Evolutionary conservation across 2,329 filamentous ascomycete genomes (phyloP).

Genomic region (Zymoseptoria pseudotritici): DNA sequence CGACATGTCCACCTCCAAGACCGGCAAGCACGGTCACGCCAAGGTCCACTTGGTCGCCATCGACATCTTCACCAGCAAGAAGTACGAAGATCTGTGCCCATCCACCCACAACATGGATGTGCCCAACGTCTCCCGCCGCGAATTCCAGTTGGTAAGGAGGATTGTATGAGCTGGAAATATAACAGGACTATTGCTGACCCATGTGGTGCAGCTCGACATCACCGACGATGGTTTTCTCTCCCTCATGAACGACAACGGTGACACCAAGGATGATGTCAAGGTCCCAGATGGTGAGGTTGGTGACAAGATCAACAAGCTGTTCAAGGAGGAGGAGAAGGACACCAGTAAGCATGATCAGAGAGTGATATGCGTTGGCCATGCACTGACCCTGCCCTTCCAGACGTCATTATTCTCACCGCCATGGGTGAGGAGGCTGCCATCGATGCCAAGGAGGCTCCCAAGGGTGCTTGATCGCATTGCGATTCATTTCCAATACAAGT

Average conservation of each 20-base stretch:
- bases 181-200: constrained; percentile 12
- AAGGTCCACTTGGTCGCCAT: constrained; percentile 98
- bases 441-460: constrained; percentile 88
- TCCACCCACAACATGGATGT: constrained; percentile 98
- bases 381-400: constrained; percentile 38
- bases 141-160: constrained; percentile 84
- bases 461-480: constrained; percentile 17
- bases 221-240: constrained; percentile 91
- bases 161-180: constrained; percentile 1
- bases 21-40: constrained; percentile 99
- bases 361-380: background rate
- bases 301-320: constrained; percentile 75
- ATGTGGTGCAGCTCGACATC: constrained; percentile 66
- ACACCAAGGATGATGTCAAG: constrained; percentile 91
- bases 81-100: constrained; percentile 96
- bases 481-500: constrained; percentile 9
- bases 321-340: constrained; percentile 79
- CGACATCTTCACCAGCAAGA: constrained; percentile 99
- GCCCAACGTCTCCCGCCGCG: constrained; percentile 80
- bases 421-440: constrained; percentile 94
- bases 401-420: constrained; percentile 84
- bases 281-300: constrained; percentile 83
- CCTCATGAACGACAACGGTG: constrained; percentile 80
- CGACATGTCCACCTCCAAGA: constrained; percentile 99
- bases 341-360: constrained; percentile 60